These are phyloP conservation scores for Huntiella abstrusa DNA, from an alignment of 2,329 filamentous ascomycete genomes.

Conservation along the genomic window DNA sequence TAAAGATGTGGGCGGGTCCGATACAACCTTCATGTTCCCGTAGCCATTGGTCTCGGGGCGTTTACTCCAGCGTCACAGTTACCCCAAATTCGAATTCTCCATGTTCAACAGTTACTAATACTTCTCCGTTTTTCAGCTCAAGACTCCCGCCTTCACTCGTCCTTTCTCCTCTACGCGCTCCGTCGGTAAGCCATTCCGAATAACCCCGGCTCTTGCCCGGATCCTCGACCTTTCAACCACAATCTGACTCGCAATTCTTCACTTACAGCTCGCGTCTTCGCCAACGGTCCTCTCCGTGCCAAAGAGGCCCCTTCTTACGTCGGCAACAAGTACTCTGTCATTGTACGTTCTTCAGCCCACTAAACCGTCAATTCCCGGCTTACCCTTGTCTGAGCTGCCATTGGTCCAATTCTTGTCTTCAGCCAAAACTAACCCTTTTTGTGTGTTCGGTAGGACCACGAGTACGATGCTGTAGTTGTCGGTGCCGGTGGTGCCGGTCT, in stretches of 20 bases:
- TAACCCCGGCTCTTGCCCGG: not conserved
- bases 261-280: slow-evolving; percentile 57
- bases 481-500: slow-evolving; percentile 68
- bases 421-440: not conserved
- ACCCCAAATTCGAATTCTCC: not conserved
- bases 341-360: slow-evolving; percentile 39
- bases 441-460: slow-evolving; percentile 57
- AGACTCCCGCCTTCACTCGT: slow-evolving; percentile 37
- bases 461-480: slow-evolving; percentile 94
- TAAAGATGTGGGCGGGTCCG: too few relatives aligned
- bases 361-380: not conserved
- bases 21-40: not conserved
- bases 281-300: slow-evolving; percentile 68
- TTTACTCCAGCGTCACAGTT: not conserved
- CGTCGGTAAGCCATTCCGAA: slow-evolving; percentile 37
- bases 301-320: slow-evolving; percentile 83
- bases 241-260: not conserved
- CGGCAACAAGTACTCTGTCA: slow-evolving; percentile 81
- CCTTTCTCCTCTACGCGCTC: slow-evolving; percentile 76
- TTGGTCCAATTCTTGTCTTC: not conserved
- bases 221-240: not conserved
- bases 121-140: slow-evolving; percentile 1
- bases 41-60: slow-evolving; percentile 1
- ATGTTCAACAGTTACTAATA: not conserved
- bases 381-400: not conserved